These are phyloP conservation scores for Phytopythium litorale DNA, from an alignment of 352 stramenopile species.

Conservation along the genomic window DNA sequence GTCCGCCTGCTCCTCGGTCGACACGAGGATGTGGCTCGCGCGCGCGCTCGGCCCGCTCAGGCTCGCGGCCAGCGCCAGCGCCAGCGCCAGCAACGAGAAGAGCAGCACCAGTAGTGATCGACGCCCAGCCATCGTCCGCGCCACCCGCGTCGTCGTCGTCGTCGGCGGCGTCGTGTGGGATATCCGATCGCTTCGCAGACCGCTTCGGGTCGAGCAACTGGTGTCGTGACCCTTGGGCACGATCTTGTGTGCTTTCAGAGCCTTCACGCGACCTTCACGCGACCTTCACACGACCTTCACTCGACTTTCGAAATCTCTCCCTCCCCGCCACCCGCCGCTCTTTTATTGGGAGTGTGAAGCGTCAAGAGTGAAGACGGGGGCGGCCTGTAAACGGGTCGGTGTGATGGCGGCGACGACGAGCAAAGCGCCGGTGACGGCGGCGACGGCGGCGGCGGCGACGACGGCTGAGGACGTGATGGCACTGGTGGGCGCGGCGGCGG, in stretches of 20 bases:
- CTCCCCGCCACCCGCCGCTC: background rate
- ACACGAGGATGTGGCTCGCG: slow-evolving; percentile 75
- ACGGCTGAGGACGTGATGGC: slow-evolving; percentile 53
- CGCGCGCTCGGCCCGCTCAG: slow-evolving; percentile 33
- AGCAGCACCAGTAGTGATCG: background rate
- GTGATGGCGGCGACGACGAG: slow-evolving; percentile 16
- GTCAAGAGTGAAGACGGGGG: no score
- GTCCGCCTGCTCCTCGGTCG: slow-evolving; percentile 54
- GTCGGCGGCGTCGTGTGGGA: no score
- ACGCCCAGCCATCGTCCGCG: background rate
- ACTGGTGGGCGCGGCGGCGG: slow-evolving; percentile 39
- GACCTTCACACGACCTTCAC: no score
- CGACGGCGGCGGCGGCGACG: background rate
- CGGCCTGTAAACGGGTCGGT: slow-evolving; percentile 6
- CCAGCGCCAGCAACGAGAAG: slow-evolving; percentile 10
- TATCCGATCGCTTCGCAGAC: no score
- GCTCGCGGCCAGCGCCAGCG: slow-evolving; percentile 22
- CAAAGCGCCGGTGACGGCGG: slow-evolving; percentile 39
- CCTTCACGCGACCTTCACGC: no score
- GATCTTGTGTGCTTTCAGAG: no score
- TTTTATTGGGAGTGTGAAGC: slow-evolving; percentile 10
- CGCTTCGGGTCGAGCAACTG: no score
- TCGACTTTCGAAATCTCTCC: background rate
- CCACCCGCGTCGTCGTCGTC: no score
- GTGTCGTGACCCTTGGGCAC: no score